Conservation (phyloP, 495 filamentous ascomycete species). For the Immersiella caudata region DNA sequence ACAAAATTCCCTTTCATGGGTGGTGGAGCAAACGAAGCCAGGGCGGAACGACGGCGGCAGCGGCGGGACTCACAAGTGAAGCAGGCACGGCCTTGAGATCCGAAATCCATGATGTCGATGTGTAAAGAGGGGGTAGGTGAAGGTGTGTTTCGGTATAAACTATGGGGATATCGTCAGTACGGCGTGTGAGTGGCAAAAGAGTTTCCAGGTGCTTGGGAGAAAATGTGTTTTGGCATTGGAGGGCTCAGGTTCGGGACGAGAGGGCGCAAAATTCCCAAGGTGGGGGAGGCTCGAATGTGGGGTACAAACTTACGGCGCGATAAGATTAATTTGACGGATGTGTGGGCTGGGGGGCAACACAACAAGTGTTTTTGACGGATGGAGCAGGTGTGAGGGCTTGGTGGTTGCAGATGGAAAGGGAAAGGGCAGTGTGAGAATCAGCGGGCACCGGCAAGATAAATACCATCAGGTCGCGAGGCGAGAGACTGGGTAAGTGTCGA, state of each 20-base stretch:
- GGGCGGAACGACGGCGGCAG: slow-evolving; percentile 26
- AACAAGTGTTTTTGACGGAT: background rate
- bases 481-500: slow-evolving; percentile 10
- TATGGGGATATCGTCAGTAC: slow-evolving; percentile 25
- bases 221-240: slow-evolving; percentile 32
- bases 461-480: slow-evolving; percentile 18
- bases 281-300: slow-evolving; percentile 32
- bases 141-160: slow-evolving; percentile 10
- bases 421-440: slow-evolving; percentile 18
- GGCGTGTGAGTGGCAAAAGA: slow-evolving; percentile 23
- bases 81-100: slow-evolving; percentile 43
- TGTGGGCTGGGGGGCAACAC: slow-evolving; percentile 9
- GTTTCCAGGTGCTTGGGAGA: slow-evolving; percentile 23
- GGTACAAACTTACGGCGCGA: slow-evolving; percentile 23
- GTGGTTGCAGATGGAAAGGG: slow-evolving; percentile 10
- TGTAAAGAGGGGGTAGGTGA: slow-evolving; percentile 14
- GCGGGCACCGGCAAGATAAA: slow-evolving; percentile 32
- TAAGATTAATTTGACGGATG: slow-evolving; percentile 15
- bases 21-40: slow-evolving; percentile 32
- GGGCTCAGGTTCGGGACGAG: slow-evolving; percentile 18
- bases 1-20: slow-evolving; percentile 20
- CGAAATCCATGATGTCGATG: slow-evolving; percentile 45
- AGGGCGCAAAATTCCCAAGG: slow-evolving; percentile 29
- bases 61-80: slow-evolving; percentile 51
- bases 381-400: slow-evolving; percentile 9